A percentile compares a stretch with the other conserved stretches of the same genome.
phyloP scores from a whole-genome alignment of 139 green algal genomes.

The Protoeuglena noctilucae region DNA sequence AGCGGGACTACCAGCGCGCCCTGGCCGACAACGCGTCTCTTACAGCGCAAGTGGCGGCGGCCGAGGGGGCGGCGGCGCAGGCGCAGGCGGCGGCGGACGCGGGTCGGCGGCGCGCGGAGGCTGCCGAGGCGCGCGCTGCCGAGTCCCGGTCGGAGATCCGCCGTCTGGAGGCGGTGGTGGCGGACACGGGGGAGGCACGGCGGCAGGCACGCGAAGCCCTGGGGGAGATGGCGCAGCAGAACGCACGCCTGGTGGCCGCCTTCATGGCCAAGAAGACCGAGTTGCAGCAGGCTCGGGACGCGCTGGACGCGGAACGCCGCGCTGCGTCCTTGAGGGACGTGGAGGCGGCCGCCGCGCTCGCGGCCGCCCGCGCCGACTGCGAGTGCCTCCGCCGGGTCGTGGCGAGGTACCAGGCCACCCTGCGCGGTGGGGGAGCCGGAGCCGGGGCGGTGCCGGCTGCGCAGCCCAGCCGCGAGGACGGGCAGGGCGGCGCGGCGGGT shows the following conservation, averaged over 20 bases:
- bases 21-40: neutral
- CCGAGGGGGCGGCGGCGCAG: neutral
- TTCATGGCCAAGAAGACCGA: neutral
- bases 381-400: neutral
- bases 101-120: no score
- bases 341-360: neutral
- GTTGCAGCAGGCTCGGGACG: no score
- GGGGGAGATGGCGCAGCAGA: neutral
- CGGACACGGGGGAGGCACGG: neutral
- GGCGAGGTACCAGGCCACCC: neutral
- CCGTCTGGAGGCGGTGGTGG: neutral
- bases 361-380: neutral
- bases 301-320: neutral
- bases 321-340: neutral
- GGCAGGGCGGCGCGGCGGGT: neutral
- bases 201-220: neutral
- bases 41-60: neutral
- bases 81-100: no score
- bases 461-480: neutral
- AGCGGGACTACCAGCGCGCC: no score
- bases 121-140: no score
- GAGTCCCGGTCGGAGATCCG: neutral
- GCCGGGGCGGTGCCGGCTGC: neutral
- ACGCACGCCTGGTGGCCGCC: neutral
- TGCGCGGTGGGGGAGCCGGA: no score